These are phyloP conservation scores for Zygosaccharomyces rouxii DNA, from an alignment of 805 yeast genomes.

Conservation along the genomic window DNA sequence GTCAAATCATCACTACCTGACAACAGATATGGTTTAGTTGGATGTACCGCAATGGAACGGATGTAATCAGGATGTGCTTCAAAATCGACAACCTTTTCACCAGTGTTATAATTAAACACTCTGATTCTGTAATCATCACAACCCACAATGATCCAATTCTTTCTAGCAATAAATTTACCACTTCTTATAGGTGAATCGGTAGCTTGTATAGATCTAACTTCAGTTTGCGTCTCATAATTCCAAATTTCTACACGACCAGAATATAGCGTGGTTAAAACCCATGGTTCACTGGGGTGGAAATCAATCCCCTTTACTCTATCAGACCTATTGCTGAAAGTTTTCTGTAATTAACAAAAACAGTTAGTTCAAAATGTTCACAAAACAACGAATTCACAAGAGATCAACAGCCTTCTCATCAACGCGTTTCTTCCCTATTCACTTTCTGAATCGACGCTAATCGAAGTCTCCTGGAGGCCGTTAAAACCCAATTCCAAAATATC, in stretches of 20 bases:
- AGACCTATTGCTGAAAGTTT: slow-evolving; percentile 83
- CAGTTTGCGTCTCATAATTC: slow-evolving; percentile 79
- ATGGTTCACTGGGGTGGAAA: slow-evolving; percentile 96
- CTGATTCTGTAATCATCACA: slow-evolving; percentile 93
- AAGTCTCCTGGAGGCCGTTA: background rate
- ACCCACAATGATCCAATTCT: slow-evolving; percentile 95
- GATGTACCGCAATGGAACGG: slow-evolving; percentile 90
- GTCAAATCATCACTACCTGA: slow-evolving; percentile 91
- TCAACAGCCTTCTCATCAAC: background rate
- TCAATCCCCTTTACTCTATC: slow-evolving; percentile 98
- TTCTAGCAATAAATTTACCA: slow-evolving; percentile 90
- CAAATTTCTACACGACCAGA: slow-evolving; percentile 83
- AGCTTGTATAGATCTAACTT: slow-evolving; percentile 87
- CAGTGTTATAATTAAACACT: slow-evolving; percentile 91
- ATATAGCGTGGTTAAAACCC: slow-evolving; percentile 88
- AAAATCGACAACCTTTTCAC: slow-evolving; percentile 89
- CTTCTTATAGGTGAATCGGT: slow-evolving; percentile 96
- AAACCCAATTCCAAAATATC: background rate
- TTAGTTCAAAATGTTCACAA: background rate
- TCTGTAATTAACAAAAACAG: slow-evolving; percentile 37
- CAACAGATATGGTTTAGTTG: slow-evolving; percentile 81
- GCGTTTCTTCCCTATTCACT: background rate
- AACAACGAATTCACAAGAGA: background rate
- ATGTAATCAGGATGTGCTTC: slow-evolving; percentile 98
- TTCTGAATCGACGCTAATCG: background rate